phyloP scores from a whole-genome alignment of 2,329 filamentous ascomycete species.

The Claviceps pazoutovae region DNA sequence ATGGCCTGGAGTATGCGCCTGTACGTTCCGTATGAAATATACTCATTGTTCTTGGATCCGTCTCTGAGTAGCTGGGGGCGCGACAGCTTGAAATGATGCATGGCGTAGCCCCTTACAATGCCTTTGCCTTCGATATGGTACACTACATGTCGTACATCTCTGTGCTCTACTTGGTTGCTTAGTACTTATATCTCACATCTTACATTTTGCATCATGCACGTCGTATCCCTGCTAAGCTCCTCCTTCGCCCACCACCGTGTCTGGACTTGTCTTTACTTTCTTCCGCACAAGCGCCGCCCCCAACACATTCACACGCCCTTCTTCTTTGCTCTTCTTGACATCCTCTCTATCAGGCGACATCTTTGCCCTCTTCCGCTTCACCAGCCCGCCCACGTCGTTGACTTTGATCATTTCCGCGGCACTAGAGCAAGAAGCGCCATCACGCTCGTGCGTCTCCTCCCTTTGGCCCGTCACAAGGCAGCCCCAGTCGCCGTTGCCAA shows the following conservation, averaged over 20 bases:
- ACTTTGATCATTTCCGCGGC: conserved; percentile 18
- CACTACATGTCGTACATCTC: too few relatives aligned
- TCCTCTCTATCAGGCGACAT: conserved; percentile 37
- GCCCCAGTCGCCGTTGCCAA: conserved; percentile 37
- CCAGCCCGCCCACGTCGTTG: conserved; percentile 34
- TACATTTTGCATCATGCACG: neutral
- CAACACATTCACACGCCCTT: conserved; percentile 40
- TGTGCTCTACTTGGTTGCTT: too few relatives aligned
- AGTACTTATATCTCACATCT: too few relatives aligned
- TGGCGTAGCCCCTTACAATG: too few relatives aligned
- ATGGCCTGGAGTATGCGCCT: too few relatives aligned
- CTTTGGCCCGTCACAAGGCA: conserved; percentile 32
- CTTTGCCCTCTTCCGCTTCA: conserved; percentile 32
- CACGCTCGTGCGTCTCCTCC: conserved; percentile 4
- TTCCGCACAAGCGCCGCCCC: conserved; percentile 37
- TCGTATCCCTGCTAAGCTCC: neutral
- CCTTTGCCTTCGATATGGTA: too few relatives aligned
- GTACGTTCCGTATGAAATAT: too few relatives aligned
- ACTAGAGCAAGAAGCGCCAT: neutral
- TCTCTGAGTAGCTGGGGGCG: too few relatives aligned
- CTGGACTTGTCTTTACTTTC: conserved; percentile 33
- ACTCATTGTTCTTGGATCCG: too few relatives aligned
- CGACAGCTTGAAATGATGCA: too few relatives aligned
- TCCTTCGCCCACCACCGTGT: too few relatives aligned
- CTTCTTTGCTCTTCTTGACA: conserved; percentile 12